A percentile compares a stretch with the other conserved stretches of the same genome.
phyloP scores from a whole-genome alignment of 495 filamentous ascomycete genomes.

The Penicillium crystallinum region DNA sequence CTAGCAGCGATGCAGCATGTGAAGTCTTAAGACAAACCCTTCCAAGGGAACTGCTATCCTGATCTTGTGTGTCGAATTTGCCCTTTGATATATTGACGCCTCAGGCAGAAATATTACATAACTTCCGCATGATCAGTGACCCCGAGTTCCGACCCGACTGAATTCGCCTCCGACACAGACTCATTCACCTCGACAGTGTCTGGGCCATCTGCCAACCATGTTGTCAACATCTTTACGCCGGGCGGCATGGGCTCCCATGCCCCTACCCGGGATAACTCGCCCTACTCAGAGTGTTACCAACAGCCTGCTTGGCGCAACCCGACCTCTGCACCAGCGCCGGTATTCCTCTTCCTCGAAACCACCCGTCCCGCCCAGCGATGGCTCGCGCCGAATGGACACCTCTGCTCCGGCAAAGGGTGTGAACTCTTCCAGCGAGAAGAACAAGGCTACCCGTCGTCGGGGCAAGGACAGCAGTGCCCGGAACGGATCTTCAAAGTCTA shows the following conservation, averaged over 20 bases:
- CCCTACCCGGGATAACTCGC: slow-evolving; percentile 35
- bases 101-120: slow-evolving; percentile 30
- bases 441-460: slow-evolving; percentile 32
- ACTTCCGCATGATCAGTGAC: slow-evolving; percentile 39
- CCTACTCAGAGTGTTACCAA: slow-evolving; percentile 28
- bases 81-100: not conserved
- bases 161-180: slow-evolving; percentile 39
- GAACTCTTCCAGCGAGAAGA: slow-evolving; percentile 34
- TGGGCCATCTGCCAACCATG: slow-evolving; percentile 36
- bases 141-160: slow-evolving; percentile 32
- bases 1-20: not conserved
- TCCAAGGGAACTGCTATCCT: not conserved
- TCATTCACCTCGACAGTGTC: slow-evolving; percentile 24
- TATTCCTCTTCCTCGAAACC: slow-evolving; percentile 53
- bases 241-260: slow-evolving; percentile 34
- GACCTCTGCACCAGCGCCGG: slow-evolving; percentile 46
- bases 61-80: not conserved
- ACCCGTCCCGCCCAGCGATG: slow-evolving; percentile 42
- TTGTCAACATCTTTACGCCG: slow-evolving; percentile 47
- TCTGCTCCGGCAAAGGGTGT: slow-evolving; percentile 41
- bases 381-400: slow-evolving; percentile 36
- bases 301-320: slow-evolving; percentile 28
- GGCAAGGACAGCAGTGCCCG: slow-evolving; percentile 36
- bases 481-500: slow-evolving; percentile 33
- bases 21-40: not conserved